Base-by-base conservation (phyloP, 176 grass and related monocot genomes). In the Oryza brachyantha region DNA sequence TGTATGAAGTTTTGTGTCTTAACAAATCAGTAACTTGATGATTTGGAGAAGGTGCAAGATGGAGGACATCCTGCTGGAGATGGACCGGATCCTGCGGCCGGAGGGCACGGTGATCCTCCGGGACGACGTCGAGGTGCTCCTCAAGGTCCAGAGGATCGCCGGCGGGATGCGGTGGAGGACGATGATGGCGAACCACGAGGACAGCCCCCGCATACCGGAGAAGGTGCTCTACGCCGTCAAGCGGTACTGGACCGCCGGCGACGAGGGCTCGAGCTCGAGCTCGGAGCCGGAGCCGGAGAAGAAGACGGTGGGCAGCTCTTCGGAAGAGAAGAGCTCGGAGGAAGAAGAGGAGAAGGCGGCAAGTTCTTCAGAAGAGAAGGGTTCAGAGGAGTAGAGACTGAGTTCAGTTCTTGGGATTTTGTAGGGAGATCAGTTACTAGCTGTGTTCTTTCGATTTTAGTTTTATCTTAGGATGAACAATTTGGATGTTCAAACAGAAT, bases 61-160 rank as follows among this genome's bases (percentile, higher is more conserved):
- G 92, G 95, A 97, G 73, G 95, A 97, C 71, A 94, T 97, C 48
- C 61, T 94, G 58, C 78, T 97, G 6, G 95, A 94, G 43, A 92
- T 97, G 92, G 95, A 97, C 27, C 83, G 95, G 13, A 94, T 97
- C 5, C 66, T 97, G 29, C 79, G 92, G 7, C 92, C 95, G 0
- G 95, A 97, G 73, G 91, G 89, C 19, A 89, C 89, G 5, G 85
- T 94, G n/a, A 97, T 97, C 68, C 45, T 97, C 73, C 89, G 89
- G 1, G 95, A 97, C 13, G 72, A 94, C 19, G 79, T 94, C 11
- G 85, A 92, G 10, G 21, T 97, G 32, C 69, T 97, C 52, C 80
- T 84, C 0, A 92, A 88, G 77, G 92, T 97, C 13, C 83, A 90
- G 46, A 88, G 75, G 52, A 66, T 84, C 16, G 87, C 62, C 11